Evolutionary conservation across 495 filamentous ascomycete genomes (phyloP), one percentile per base, ranked within the genome.

Genomic region (Penicillium goetzii): DNA sequence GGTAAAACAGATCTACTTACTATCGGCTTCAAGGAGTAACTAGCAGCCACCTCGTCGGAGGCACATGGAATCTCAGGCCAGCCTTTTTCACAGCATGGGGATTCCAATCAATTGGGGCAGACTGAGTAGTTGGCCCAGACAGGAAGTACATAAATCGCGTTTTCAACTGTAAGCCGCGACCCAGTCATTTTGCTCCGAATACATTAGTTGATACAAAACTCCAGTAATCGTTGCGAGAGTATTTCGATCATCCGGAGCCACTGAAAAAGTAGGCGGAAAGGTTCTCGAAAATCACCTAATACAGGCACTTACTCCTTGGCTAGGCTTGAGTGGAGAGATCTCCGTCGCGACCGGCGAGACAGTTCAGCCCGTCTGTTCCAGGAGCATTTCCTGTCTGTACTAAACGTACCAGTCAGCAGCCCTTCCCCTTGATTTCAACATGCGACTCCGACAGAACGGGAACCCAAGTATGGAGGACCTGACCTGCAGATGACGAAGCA

Each of bases 171-270:
- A 58, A 57, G 65, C 56, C 70, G 70, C 70, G 70, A 72, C 68
- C 70, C 70, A 72, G 70, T 73, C 70, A 71, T 73, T 73, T 67
- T 72, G 61, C 45, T 66, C 63, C 62, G 59, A 63, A 69, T 58
- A 60, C 52, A 54, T 56, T 56, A 45, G 28, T 38, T 57, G 47
- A 57, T 33, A 30, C 50, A 30, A 19, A n/a, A 30, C 49, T 30
- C 19, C 26, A 32, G 19, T 23, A 21, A 45, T 45, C 7, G 41
- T 11, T 32, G 19, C 2, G 47, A 19, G 9, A 65, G 54, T 56
- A 62, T 62, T 58, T 60, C 61, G 54, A 66, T 66, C 53, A 61
- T 47, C 41, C 26, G 45, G 56, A 41, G 51, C 56, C 56, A 64
- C 34, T 59, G 17, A 54, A 58, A 30, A 58, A 34, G 51, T 49